A percentile compares a stretch with the other conserved stretches of the same genome.
Conservation (phyloP, 2,329 filamentous ascomycete species). For the Aspergillus awamori region DNA sequence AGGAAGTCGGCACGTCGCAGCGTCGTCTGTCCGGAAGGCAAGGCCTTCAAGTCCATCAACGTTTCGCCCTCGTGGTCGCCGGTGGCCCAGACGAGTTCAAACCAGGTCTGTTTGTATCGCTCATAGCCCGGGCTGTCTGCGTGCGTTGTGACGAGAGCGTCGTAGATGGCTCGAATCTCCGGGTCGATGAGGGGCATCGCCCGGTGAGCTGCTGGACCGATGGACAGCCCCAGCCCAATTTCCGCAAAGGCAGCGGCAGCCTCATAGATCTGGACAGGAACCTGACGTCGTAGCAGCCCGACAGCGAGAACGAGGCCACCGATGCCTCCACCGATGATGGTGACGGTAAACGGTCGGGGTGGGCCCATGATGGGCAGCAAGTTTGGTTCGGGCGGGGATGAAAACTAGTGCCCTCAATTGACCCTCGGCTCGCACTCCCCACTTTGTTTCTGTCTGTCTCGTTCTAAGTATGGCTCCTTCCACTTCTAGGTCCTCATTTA, state of each 20-base stretch:
- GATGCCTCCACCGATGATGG: conserved; percentile 64
- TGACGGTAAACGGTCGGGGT: conserved; percentile 49
- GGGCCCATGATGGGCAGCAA: neutral
- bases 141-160: conserved; percentile 36
- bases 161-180: conserved; percentile 33
- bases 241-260: conserved; percentile 58
- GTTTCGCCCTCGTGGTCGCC: conserved; percentile 23
- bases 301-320: conserved; percentile 59
- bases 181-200: conserved; percentile 59
- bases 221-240: conserved; percentile 61
- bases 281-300: conserved; percentile 50
- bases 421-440: neutral
- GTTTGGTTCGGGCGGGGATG: neutral
- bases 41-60: conserved; percentile 35
- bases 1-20: conserved; percentile 39
- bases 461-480: neutral
- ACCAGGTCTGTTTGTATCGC: conserved; percentile 35
- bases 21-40: conserved; percentile 36
- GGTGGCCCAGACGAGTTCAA: conserved; percentile 29
- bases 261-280: conserved; percentile 60
- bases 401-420: neutral
- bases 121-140: conserved; percentile 38
- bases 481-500: neutral
- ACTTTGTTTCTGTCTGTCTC: neutral
- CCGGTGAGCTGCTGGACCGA: conserved; percentile 59